These are phyloP conservation scores for Tolypocladium ophioglossoides DNA, from an alignment of 2,329 filamentous ascomycete species.

Conservation along the genomic window DNA sequence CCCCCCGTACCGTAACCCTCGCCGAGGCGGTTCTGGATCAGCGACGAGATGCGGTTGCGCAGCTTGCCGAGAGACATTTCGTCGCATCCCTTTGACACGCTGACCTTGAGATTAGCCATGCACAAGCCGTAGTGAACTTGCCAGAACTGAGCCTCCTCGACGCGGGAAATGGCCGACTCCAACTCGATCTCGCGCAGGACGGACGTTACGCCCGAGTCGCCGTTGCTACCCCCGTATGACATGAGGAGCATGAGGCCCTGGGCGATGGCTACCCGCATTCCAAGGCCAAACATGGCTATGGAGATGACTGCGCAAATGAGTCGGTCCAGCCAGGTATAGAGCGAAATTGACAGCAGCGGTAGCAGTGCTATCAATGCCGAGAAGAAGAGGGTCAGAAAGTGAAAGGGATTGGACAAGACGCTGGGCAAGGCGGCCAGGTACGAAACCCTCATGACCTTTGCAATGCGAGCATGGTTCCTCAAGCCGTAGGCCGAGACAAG, in stretches of 20 bases:
- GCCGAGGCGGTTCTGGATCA: slow-evolving; percentile 78
- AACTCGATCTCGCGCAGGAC: slow-evolving; percentile 79
- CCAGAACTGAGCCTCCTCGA: slow-evolving; percentile 95
- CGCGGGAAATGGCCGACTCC: slow-evolving; percentile 61
- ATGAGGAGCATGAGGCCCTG: slow-evolving; percentile 93
- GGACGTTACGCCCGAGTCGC: slow-evolving; percentile 46
- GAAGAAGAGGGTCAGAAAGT: slow-evolving; percentile 86
- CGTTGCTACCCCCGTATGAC: slow-evolving; percentile 52
- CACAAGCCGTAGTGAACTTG: slow-evolving; percentile 96
- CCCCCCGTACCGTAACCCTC: slow-evolving; percentile 76
- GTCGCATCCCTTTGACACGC: slow-evolving; percentile 52
- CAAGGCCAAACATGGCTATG: slow-evolving; percentile 78
- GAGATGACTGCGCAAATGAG: slow-evolving; percentile 74
- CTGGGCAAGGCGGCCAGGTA: slow-evolving; percentile 74
- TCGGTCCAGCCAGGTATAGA: slow-evolving; percentile 76
- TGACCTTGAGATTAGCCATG: slow-evolving; percentile 86
- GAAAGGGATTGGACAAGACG: slow-evolving; percentile 87
- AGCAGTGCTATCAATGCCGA: slow-evolving; percentile 70
- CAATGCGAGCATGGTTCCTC: slow-evolving; percentile 85
- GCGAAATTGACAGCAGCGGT: slow-evolving; percentile 68
- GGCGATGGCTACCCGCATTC: slow-evolving; percentile 70
- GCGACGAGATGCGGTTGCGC: slow-evolving; percentile 61
- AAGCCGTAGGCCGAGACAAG: slow-evolving; percentile 78
- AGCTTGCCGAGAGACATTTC: slow-evolving; percentile 64
- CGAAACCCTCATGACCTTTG: slow-evolving; percentile 78